Base-by-base conservation (phyloP, 1,284 basidiomycete species). In the Ceratobasidium theobromae region DNA sequence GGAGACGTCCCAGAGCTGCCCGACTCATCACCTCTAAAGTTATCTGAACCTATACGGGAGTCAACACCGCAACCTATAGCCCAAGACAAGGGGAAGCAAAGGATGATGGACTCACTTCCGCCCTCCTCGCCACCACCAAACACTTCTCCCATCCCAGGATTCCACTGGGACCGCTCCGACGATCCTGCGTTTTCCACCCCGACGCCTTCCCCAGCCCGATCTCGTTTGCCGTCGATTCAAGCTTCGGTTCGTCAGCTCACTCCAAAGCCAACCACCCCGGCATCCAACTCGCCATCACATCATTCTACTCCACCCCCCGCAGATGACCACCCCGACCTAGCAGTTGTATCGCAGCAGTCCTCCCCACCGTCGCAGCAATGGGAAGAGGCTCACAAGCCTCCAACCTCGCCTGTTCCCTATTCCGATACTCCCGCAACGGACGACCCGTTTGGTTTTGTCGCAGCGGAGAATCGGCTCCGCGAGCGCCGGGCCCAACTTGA, bases 361-460 rank as follows among this genome's bases (percentile, higher is more conserved):
- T 18, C 9, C 21, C n/a, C 28, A 14, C 43, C n/a, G n/a, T 25
- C n/a, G 28, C 35, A 35, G 41, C 14, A 2, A 28, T n/a, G 1
- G 35, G 14, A 9, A 30, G 3, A 27, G 3, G 45, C 48, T 12
- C 45, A 48, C 30, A 60, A 60, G 21, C 57, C 57, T 5, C 57
- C 57, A 5, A 60, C 57, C 12, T 60, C 57, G 14, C 57, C 57
- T 5, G 45, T 48, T 6, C 57, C 57, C 5, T 60, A 60, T 32
- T 60, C 57, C n/a, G 57, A 60, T 25, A 48, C 57, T 5, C 25
- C 33, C 3, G 43, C 57, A 35, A 27, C 57, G 30, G 57, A 60
- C n/a, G 57, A 60, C 45, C 57, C 57, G 4, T 60, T 60, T 23
- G 57, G 57, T 27, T 60, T 60, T 30, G n/a, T 60, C 18, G 57